A percentile compares a stretch with the other conserved stretches of the same genome.
Evolutionary conservation across 495 filamentous ascomycete species (phyloP).

Genomic region (Xylaria grammica): DNA sequence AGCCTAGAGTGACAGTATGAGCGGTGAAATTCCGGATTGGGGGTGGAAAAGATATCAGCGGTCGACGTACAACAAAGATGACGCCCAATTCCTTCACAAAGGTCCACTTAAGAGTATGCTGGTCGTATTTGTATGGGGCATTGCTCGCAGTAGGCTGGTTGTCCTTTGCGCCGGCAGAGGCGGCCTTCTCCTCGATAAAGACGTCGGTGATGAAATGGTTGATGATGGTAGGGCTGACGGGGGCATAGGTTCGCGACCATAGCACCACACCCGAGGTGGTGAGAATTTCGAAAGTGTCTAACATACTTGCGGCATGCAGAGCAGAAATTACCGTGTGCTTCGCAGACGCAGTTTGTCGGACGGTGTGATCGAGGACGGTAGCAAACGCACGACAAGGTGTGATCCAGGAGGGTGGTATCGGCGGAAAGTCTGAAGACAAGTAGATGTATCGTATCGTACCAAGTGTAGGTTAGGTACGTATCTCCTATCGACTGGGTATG

Average conservation of each 20-base stretch:
- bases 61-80: constrained; percentile 85
- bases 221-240: constrained; percentile 79
- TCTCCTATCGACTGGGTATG: no score
- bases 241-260: constrained; percentile 87
- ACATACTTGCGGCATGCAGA: constrained; percentile 65
- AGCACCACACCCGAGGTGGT: constrained; percentile 95
- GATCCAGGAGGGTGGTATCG: constrained; percentile 9
- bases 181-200: constrained; percentile 89
- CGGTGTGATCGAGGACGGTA: constrained; percentile 8
- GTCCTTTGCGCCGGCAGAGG: constrained; percentile 62
- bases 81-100: constrained; percentile 87
- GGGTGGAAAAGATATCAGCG: constrained; percentile 8
- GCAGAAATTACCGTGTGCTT: not conserved
- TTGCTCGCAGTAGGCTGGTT: constrained; percentile 63
- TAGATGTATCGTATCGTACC: constrained; percentile 8
- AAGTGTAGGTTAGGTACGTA: no score
- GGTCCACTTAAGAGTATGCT: constrained; percentile 95
- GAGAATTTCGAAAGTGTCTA: constrained; percentile 95
- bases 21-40: not conserved
- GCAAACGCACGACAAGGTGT: constrained; percentile 25
- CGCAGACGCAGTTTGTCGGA: not conserved
- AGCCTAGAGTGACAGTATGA: constrained; percentile 61
- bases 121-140: constrained; percentile 84
- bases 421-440: not conserved
- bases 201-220: constrained; percentile 95